These are phyloP conservation scores for Ceratobasidium sp. DNA, from an alignment of 1,284 basidiomycete genomes.

Conservation along the genomic window DNA sequence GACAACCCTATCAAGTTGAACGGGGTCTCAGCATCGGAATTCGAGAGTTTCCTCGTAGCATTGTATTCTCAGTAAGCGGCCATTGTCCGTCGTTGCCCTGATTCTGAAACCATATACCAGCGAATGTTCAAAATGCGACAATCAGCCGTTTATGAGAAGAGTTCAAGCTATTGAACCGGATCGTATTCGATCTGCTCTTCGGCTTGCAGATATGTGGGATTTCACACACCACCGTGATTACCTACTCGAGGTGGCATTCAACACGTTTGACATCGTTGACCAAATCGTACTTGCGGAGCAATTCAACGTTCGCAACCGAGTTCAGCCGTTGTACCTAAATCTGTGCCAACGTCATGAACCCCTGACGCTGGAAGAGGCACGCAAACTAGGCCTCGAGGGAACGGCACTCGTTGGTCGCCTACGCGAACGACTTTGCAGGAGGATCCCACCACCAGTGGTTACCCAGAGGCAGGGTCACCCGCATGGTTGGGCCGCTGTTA, in stretches of 20 bases:
- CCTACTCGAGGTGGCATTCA: slow-evolving; percentile 1
- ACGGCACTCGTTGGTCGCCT: background rate
- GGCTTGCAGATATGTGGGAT: slow-evolving; percentile 43
- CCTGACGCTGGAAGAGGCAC: background rate
- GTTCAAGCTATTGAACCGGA: background rate
- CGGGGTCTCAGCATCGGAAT: background rate
- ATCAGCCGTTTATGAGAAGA: background rate
- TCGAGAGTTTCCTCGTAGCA: background rate
- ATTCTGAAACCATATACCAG: background rate
- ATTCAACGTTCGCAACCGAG: background rate
- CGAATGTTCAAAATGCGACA: background rate
- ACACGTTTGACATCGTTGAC: slow-evolving; percentile 6
- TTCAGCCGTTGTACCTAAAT: background rate
- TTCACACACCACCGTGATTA: slow-evolving; percentile 26
- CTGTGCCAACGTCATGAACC: background rate
- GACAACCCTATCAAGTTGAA: background rate
- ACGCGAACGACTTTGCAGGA: background rate
- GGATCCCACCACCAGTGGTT: background rate
- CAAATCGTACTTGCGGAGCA: slow-evolving; percentile 26
- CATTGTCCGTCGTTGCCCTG: background rate
- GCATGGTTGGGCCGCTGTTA: background rate
- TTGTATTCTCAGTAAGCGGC: background rate
- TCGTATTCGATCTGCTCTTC: slow-evolving; percentile 18
- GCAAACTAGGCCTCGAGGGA: background rate
- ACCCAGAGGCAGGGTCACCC: background rate